phyloP scores from a whole-genome alignment of 495 filamentous ascomycete species.

The Aspergillus steynii region DNA sequence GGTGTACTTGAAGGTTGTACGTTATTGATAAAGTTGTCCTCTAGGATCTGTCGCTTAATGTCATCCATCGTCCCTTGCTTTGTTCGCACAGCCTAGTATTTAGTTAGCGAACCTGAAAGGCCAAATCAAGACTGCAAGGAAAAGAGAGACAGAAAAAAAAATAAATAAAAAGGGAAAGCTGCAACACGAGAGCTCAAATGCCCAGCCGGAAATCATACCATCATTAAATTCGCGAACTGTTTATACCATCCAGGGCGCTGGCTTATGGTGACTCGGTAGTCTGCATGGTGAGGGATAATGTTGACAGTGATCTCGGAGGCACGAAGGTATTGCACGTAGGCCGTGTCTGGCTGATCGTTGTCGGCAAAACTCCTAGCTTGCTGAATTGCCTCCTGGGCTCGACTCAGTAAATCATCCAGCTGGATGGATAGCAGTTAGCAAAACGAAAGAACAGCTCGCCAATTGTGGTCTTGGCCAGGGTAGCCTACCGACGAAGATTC shows the following conservation, averaged over 20 bases:
- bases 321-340: constrained; percentile 76
- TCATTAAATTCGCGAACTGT: constrained; percentile 45
- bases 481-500: constrained; percentile 44
- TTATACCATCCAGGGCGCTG: constrained; percentile 41
- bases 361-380: constrained; percentile 37
- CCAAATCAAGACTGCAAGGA: constrained; percentile 10
- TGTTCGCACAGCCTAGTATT: constrained; percentile 39
- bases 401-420: constrained; percentile 36
- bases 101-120: background rate
- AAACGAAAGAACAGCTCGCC: background rate
- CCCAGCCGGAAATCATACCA: constrained; percentile 24
- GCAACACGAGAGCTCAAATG: background rate
- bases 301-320: constrained; percentile 75
- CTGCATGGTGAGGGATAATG: constrained; percentile 69
- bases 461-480: background rate
- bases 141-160: background rate
- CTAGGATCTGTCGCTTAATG: constrained; percentile 46
- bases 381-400: constrained; percentile 38
- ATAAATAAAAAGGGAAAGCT: background rate
- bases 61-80: constrained; percentile 49
- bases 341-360: constrained; percentile 58
- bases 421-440: constrained; percentile 25
- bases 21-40: constrained; percentile 41
- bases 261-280: constrained; percentile 47
- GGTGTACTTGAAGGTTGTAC: constrained; percentile 29